These are phyloP conservation scores for Desmodesmus armatus DNA, from an alignment of 139 green algal genomes.

Conservation along the genomic window DNA sequence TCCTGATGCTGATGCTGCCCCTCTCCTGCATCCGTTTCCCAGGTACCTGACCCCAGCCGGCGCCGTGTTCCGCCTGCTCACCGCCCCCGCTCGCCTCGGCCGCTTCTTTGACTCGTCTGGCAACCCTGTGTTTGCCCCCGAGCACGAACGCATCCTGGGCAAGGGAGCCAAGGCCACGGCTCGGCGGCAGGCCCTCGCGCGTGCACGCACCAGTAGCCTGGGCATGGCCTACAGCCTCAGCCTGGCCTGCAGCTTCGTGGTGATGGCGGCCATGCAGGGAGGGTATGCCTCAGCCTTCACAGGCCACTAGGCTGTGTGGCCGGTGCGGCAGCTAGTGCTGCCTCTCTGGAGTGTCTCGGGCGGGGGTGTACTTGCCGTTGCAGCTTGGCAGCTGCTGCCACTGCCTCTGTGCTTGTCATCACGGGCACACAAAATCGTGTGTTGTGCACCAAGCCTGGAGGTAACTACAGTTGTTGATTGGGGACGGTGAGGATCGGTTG, in stretches of 20 bases:
- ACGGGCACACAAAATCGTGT: no score
- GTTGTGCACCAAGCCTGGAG: no score
- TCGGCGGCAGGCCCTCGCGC: slow-evolving; percentile 56
- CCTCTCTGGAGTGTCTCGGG: no score
- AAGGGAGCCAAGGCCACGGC: slow-evolving; percentile 55
- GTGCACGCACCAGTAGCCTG: slow-evolving; percentile 52
- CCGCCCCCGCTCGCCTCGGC: slow-evolving; percentile 64
- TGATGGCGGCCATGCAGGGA: slow-evolving; percentile 30
- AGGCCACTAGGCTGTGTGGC: slow-evolving; percentile 4
- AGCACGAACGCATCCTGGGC: slow-evolving; percentile 75
- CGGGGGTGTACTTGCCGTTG: no score
- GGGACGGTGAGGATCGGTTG: no score
- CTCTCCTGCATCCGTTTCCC: no score
- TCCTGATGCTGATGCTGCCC: no score
- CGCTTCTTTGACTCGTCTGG: slow-evolving; percentile 83
- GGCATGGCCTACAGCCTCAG: slow-evolving; percentile 69
- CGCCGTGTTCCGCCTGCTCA: slow-evolving; percentile 67
- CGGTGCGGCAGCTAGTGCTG: no score
- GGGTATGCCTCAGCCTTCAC: slow-evolving; percentile 40
- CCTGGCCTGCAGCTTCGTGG: slow-evolving; percentile 54
- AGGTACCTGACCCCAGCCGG: slow-evolving; percentile 78
- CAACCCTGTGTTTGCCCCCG: slow-evolving; percentile 59
- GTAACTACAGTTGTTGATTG: no score
- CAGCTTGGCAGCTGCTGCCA: no score
- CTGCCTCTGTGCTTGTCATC: no score